These are phyloP conservation scores for Pezicula neosporulosa DNA, from an alignment of 2,329 filamentous ascomycete genomes.

Conservation along the genomic window DNA sequence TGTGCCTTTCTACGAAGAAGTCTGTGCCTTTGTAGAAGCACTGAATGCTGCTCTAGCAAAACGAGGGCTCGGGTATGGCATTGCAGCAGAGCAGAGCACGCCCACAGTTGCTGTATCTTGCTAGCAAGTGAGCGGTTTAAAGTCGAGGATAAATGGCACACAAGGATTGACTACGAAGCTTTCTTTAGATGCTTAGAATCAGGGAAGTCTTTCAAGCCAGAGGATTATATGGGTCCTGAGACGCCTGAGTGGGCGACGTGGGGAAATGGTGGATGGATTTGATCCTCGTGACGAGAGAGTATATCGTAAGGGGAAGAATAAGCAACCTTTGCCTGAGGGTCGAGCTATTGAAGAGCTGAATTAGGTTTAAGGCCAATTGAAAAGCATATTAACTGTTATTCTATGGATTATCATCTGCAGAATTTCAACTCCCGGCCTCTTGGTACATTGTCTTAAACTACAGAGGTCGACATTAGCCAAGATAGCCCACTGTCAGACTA, in stretches of 20 bases:
- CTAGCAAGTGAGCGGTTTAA: constrained; percentile 80
- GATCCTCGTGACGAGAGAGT: constrained; percentile 87
- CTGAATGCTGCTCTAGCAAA: constrained; percentile 66
- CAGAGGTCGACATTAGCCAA: too few species aligned
- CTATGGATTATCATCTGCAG: too few species aligned
- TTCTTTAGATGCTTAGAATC: constrained; percentile 84
- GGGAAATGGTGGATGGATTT: constrained; percentile 89
- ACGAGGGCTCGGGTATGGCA: constrained; percentile 78
- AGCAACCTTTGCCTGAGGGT: constrained; percentile 19
- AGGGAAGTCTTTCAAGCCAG: constrained; percentile 68
- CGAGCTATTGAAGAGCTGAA: constrained; percentile 6
- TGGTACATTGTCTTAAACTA: too few species aligned
- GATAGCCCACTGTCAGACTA: too few species aligned
- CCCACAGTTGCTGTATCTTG: constrained; percentile 89
- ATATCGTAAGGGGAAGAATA: constrained; percentile 72
- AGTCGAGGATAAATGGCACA: constrained; percentile 80
- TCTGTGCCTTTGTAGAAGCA: constrained; percentile 75
- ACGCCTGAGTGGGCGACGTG: constrained; percentile 94
- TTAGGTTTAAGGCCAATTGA: not conserved
- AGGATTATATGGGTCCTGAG: constrained; percentile 83
- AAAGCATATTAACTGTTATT: too few species aligned
- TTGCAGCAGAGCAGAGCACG: constrained; percentile 91
- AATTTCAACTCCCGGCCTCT: too few species aligned
- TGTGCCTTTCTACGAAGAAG: constrained; percentile 93
- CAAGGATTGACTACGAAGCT: constrained; percentile 81